Conservation (phyloP, 2,329 filamentous ascomycete species). For the Sclerotinia nivalis region DNA sequence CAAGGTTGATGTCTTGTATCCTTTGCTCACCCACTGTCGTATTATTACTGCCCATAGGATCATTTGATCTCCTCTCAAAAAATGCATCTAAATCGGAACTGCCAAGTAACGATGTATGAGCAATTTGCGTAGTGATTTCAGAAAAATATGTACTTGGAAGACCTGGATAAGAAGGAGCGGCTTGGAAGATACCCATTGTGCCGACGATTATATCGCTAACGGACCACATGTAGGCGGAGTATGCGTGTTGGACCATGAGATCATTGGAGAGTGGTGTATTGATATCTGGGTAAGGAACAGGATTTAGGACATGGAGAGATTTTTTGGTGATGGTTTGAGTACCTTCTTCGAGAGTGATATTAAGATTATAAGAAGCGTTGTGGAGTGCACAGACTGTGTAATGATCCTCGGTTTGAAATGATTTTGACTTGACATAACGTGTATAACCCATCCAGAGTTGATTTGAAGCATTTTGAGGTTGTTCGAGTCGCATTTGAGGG, state of each 20-base stretch:
- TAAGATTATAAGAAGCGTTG: constrained; percentile 29
- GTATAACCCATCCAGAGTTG: constrained; percentile 27
- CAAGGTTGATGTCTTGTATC: background rate
- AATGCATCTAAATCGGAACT: constrained; percentile 29
- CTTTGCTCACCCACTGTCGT: background rate
- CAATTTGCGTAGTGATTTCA: constrained; percentile 27
- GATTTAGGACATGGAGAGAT: constrained; percentile 3
- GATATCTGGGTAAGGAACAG: constrained; percentile 24
- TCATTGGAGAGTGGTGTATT: background rate
- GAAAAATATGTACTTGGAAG: constrained; percentile 20
- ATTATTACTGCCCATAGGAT: background rate
- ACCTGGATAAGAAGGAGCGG: constrained; percentile 6
- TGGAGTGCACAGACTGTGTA: constrained; percentile 26
- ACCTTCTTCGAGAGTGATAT: constrained; percentile 26
- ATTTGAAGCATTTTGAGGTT: constrained; percentile 27
- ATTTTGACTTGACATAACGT: constrained; percentile 19
- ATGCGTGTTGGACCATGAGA: constrained; percentile 27
- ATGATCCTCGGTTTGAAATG: constrained; percentile 11
- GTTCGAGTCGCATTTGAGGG: constrained; percentile 22
- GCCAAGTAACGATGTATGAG: constrained; percentile 27
- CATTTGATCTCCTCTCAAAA: constrained; percentile 23
- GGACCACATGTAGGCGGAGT: constrained; percentile 29
- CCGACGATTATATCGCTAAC: constrained; percentile 28
- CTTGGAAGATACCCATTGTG: constrained; percentile 26
- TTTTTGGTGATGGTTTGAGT: constrained; percentile 23